These are phyloP conservation scores for Schwanniomyces polymorphus DNA, from an alignment of 805 yeast genomes.

Conservation along the genomic window DNA sequence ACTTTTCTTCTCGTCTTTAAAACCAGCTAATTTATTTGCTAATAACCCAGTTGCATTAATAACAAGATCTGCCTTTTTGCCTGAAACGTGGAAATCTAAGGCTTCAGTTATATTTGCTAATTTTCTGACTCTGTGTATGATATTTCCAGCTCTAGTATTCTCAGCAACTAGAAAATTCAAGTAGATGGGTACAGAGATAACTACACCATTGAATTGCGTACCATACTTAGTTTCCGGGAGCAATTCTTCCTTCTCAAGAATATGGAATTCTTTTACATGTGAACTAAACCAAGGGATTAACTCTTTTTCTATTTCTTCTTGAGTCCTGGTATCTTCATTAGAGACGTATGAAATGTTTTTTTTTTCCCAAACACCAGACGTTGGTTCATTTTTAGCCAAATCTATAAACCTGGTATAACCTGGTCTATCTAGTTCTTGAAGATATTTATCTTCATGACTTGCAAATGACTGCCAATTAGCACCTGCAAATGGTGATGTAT, in stretches of 20 bases:
- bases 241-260: constrained; percentile 33
- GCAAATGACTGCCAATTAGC: constrained; percentile 74
- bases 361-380: constrained; percentile 45
- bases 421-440: constrained; percentile 45
- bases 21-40: constrained; percentile 46
- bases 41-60: constrained; percentile 60
- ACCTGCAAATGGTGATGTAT: constrained; percentile 70
- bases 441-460: constrained; percentile 27
- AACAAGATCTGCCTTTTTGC: constrained; percentile 46
- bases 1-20: constrained; percentile 38
- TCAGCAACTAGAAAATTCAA: constrained; percentile 51
- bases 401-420: constrained; percentile 49
- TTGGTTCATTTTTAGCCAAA: constrained; percentile 48
- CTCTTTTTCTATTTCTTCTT: background rate
- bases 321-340: constrained; percentile 4
- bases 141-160: constrained; percentile 48
- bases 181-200: constrained; percentile 60
- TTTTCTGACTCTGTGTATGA: constrained; percentile 38
- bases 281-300: constrained; percentile 47
- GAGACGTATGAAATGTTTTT: constrained; percentile 12
- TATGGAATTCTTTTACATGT: constrained; percentile 40
- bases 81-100: constrained; percentile 35
- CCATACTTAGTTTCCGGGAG: constrained; percentile 47
- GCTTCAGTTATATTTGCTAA: constrained; percentile 52
- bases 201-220: constrained; percentile 50